A percentile compares a stretch with the other conserved stretches of the same genome.
Evolutionary conservation across 2,329 filamentous ascomycete species (phyloP).

Genomic region (Parastagonospora avenae): DNA sequence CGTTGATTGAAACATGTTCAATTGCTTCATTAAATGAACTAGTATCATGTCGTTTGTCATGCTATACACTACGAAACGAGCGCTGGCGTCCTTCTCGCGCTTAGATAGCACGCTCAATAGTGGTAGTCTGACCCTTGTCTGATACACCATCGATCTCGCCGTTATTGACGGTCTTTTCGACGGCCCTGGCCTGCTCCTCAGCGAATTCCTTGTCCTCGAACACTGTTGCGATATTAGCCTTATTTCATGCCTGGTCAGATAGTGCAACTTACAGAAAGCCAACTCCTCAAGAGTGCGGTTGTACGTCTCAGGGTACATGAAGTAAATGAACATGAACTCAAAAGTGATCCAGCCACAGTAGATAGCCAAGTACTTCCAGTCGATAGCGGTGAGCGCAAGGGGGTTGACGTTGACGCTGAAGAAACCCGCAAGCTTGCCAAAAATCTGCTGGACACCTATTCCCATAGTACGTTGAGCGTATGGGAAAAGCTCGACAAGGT

Average conservation of each 20-base stretch:
- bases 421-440: constrained; percentile 57
- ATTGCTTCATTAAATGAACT: neutral
- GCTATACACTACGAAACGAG: neutral
- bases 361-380: constrained; percentile 61
- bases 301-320: constrained; percentile 67
- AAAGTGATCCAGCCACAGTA: constrained; percentile 62
- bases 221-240: constrained; percentile 29
- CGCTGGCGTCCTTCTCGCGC: neutral
- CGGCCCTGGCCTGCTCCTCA: constrained; percentile 38
- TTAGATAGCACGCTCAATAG: constrained; percentile 26
- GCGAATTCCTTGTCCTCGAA: constrained; percentile 44
- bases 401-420: constrained; percentile 60
- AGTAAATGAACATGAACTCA: constrained; percentile 61
- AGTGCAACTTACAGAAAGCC: constrained; percentile 45
- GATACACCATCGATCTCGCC: constrained; percentile 12
- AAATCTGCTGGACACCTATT: constrained; percentile 63
- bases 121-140: constrained; percentile 22
- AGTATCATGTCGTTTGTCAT: neutral
- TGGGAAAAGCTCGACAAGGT: constrained; percentile 65
- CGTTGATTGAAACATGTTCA: neutral
- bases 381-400: constrained; percentile 60
- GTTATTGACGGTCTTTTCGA: constrained; percentile 42
- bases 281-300: constrained; percentile 65
- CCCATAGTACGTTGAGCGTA: constrained; percentile 63
- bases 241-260: rapidly evolving